Conservation (phyloP, 805 yeast species). For the Naumovozyma baii region DNA sequence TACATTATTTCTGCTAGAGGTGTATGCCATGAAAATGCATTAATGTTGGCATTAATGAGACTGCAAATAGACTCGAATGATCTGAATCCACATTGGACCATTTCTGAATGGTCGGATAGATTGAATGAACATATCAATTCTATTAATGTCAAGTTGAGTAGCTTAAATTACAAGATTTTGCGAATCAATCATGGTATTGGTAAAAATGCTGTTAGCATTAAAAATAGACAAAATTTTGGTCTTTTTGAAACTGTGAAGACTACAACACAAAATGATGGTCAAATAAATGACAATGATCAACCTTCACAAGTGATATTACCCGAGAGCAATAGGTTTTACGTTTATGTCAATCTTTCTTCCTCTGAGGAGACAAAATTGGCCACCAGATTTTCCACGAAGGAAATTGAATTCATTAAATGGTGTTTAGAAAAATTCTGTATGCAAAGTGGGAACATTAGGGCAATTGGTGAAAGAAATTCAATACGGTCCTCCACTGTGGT, state of each 20-base stretch:
- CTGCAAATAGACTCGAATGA: slow-evolving; percentile 4
- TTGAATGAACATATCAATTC: slow-evolving; percentile 11
- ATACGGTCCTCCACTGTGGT: slow-evolving; percentile 1
- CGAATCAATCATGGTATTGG: slow-evolving; percentile 20
- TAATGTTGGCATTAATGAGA: slow-evolving; percentile 13
- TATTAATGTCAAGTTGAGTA: slow-evolving; percentile 18
- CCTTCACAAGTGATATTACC: slow-evolving; percentile 2
- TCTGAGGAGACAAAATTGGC: slow-evolving; percentile 23
- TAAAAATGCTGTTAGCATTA: slow-evolving; percentile 7
- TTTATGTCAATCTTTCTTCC: slow-evolving; percentile 19
- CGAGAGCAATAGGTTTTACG: slow-evolving; percentile 16
- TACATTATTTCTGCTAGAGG: slow-evolving; percentile 19
- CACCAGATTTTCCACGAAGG: slow-evolving; percentile 19
- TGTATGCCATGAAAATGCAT: slow-evolving; percentile 18
- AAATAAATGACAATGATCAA: not conserved
- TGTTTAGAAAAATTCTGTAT: slow-evolving; percentile 13
- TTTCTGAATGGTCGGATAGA: slow-evolving; percentile 5
- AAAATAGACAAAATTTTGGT: slow-evolving; percentile 2
- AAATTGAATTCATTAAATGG: slow-evolving; percentile 24
- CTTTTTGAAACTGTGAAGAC: not conserved
- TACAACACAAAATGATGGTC: not conserved
- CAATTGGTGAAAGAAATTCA: not conserved
- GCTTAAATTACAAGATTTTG: slow-evolving; percentile 16
- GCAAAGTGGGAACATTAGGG: not conserved
- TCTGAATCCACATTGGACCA: slow-evolving; percentile 3